Evolutionary conservation across 2,329 filamentous ascomycete species (phyloP).

Genomic region (Hysterium pulicare): DNA sequence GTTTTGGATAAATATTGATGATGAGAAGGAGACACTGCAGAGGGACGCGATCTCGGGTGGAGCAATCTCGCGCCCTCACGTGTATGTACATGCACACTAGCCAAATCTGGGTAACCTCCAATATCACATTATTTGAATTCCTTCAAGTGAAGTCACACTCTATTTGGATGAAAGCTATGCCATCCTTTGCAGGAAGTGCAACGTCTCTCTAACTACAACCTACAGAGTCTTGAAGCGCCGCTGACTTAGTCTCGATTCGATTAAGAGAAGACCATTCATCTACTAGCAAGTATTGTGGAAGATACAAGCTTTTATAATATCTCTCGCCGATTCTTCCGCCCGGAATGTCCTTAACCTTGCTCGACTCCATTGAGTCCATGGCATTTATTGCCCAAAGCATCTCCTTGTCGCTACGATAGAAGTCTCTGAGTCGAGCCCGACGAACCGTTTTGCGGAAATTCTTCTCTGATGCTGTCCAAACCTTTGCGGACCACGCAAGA

Average conservation of each 20-base stretch:
- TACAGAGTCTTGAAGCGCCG: too few species aligned
- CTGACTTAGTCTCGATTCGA: conserved; percentile 28
- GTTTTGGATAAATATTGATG: not conserved
- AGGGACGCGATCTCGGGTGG: too few species aligned
- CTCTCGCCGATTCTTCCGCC: conserved; percentile 28
- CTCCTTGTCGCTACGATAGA: conserved; percentile 20
- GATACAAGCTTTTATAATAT: conserved; percentile 26
- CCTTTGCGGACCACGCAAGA: not conserved
- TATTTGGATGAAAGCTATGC: too few species aligned
- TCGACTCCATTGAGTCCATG: conserved; percentile 22
- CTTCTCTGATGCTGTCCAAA: conserved; percentile 12
- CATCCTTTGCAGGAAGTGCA: too few species aligned
- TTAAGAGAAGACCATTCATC: conserved; percentile 34
- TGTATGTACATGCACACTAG: too few species aligned
- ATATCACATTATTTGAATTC: too few species aligned
- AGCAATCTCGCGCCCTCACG: too few species aligned
- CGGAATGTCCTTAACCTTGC: conserved; percentile 18
- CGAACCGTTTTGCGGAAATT: conserved; percentile 22
- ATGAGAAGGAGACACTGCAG: too few species aligned
- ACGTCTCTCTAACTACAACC: too few species aligned
- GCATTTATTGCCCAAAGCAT: conserved; percentile 31
- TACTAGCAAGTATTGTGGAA: conserved; percentile 28
- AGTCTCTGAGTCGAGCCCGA: conserved; percentile 19
- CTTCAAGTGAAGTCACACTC: too few species aligned
- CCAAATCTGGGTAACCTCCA: too few species aligned